phyloP scores from a whole-genome alignment of 75 land plant genomes.

The Picea sitchensis region DNA sequence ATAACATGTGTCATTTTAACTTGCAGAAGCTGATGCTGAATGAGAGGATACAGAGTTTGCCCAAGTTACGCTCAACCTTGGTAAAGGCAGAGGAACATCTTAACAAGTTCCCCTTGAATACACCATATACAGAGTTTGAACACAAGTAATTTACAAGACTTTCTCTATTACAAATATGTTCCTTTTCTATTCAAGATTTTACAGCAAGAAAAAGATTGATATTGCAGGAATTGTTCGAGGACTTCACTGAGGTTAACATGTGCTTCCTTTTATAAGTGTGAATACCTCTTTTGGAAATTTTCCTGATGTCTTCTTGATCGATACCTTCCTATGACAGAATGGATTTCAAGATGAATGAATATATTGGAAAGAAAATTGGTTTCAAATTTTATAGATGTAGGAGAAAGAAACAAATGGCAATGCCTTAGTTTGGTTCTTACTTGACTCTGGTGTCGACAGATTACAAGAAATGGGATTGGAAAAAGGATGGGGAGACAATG shows the following conservation, averaged over 20 bases:
- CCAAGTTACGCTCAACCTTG: conserved; percentile 58
- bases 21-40: conserved; percentile 89
- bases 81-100: conserved; percentile 80
- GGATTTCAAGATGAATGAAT: background rate
- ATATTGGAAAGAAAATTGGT: background rate
- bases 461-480: conserved; percentile 75
- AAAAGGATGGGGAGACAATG: conserved; percentile 74
- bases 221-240: background rate
- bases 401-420: background rate
- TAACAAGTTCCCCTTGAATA: conserved; percentile 51
- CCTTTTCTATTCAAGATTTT: background rate
- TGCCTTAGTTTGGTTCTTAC: background rate
- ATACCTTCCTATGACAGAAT: background rate
- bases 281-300: background rate
- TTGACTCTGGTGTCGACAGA: conserved; percentile 18
- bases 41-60: conserved; percentile 73
- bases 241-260: background rate
- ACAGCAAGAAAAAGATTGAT: background rate
- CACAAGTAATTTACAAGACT: conserved; percentile 36
- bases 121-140: conserved; percentile 77
- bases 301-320: background rate
- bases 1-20: background rate
- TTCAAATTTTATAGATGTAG: background rate
- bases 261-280: background rate
- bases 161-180: background rate